A percentile compares a stretch with the other conserved stretches of the same genome.
phyloP scores from a whole-genome alignment of 768 basidiomycete genomes.

The Mycena amicta region DNA sequence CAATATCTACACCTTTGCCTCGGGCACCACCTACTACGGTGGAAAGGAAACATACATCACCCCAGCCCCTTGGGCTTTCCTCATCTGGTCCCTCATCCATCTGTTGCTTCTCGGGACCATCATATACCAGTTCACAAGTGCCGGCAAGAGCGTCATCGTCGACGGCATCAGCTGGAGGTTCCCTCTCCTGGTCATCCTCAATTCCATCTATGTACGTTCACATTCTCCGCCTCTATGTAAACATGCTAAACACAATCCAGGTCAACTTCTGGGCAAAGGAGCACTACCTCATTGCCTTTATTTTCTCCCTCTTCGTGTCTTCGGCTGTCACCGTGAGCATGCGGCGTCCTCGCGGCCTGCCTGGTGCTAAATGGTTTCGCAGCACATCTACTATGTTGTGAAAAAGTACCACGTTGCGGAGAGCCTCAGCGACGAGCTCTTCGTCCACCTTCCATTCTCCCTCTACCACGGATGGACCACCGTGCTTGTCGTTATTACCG shows the following conservation, averaged over 20 bases:
- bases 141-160: conserved; percentile 76
- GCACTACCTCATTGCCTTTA: conserved; percentile 79
- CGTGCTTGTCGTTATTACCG: conserved; percentile 78
- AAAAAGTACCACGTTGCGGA: conserved; percentile 81
- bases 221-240: not conserved
- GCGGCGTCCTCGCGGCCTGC: conserved; percentile 21
- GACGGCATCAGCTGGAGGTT: conserved; percentile 93
- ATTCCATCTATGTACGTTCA: conserved; percentile 64
- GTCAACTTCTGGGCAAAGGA: conserved; percentile 83
- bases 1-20: conserved; percentile 84
- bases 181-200: conserved; percentile 83
- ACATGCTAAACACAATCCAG: conserved; percentile 83
- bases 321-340: conserved; percentile 56
- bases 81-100: conserved; percentile 90
- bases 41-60: conserved; percentile 87
- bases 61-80: conserved; percentile 91
- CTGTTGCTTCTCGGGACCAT: conserved; percentile 87
- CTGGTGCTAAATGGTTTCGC: conserved; percentile 37
- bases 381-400: conserved; percentile 94
- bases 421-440: conserved; percentile 74
- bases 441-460: conserved; percentile 94
- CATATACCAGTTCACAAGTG: conserved; percentile 84
- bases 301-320: conserved; percentile 87
- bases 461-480: conserved; percentile 95
- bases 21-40: conserved; percentile 66